These are phyloP conservation scores for Fusarium paranaense DNA, from an alignment of 2,329 filamentous ascomycete species.

Conservation along the genomic window DNA sequence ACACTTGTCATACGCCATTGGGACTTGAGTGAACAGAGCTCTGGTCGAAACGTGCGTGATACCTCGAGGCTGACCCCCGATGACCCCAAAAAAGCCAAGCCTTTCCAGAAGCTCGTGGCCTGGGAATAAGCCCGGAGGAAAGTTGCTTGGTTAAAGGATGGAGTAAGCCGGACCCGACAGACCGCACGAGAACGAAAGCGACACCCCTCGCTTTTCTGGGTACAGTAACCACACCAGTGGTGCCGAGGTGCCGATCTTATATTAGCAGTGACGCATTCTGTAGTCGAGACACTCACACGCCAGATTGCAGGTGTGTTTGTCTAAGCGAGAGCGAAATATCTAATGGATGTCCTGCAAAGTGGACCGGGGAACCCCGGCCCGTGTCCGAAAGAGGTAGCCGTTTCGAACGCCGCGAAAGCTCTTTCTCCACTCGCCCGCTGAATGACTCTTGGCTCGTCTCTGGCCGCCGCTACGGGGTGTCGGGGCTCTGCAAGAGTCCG, in stretches of 20 bases:
- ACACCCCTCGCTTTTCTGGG: not conserved
- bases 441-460: not conserved
- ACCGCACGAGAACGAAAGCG: not conserved
- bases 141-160: not conserved
- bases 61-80: not conserved
- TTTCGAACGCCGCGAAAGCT: conserved; percentile 31
- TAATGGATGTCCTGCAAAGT: not conserved
- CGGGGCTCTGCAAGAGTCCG: conserved; percentile 40
- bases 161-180: not conserved
- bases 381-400: conserved; percentile 36
- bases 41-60: not conserved
- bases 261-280: conserved; percentile 7
- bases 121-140: conserved; percentile 15
- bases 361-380: not conserved
- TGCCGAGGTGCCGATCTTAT: conserved; percentile 33
- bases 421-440: conserved; percentile 22
- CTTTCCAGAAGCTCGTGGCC: conserved; percentile 12
- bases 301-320: conserved; percentile 1
- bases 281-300: conserved; percentile 3
- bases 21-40: not conserved
- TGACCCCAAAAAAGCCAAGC: conserved; percentile 1
- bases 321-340: conserved; percentile 19
- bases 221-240: not conserved
- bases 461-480: conserved; percentile 26
- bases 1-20: conserved; percentile 21